Percentiles rank a stretch among this genome's conserved stretches.
Conservation (phyloP, 2,329 filamentous ascomycete species). For the Dactylellina drechsleri region DNA sequence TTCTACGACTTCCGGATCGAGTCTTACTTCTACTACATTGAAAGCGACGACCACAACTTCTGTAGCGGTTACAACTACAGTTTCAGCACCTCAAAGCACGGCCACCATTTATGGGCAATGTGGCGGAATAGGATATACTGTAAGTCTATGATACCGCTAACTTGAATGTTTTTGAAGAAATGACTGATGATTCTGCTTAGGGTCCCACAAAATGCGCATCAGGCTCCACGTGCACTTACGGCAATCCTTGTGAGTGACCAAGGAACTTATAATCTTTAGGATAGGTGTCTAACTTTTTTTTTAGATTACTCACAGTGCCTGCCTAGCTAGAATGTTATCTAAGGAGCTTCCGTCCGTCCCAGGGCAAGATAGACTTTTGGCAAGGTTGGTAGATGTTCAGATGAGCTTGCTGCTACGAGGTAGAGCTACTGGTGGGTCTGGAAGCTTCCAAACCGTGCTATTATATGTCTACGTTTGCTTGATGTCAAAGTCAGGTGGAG, state of each 20-base stretch:
- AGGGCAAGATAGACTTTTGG: too few species aligned
- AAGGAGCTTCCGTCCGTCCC: not conserved
- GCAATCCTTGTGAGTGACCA: not conserved
- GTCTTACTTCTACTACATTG: too few species aligned
- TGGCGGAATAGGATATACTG: constrained; percentile 5
- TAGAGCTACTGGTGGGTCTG: too few species aligned
- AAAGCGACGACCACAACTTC: not conserved
- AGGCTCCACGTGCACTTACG: too few species aligned
- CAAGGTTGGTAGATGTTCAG: too few species aligned
- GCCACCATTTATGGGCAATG: constrained; percentile 4
- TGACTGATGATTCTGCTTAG: too few species aligned
- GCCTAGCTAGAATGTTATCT: not conserved
- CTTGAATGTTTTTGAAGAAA: too few species aligned
- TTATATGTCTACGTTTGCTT: too few species aligned
- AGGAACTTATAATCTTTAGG: not conserved
- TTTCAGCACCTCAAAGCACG: constrained; percentile 2
- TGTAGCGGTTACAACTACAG: not conserved
- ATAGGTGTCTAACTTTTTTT: constrained; percentile 6
- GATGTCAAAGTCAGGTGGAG: not conserved
- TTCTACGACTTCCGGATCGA: too few species aligned
- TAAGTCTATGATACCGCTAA: not conserved
- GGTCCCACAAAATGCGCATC: too few species aligned
- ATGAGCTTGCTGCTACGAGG: too few species aligned
- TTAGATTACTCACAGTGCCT: constrained; percentile 8
- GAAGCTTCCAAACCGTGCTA: too few species aligned